Conservation (phyloP, 768 basidiomycete species). For the Butyriboletus loyo region DNA sequence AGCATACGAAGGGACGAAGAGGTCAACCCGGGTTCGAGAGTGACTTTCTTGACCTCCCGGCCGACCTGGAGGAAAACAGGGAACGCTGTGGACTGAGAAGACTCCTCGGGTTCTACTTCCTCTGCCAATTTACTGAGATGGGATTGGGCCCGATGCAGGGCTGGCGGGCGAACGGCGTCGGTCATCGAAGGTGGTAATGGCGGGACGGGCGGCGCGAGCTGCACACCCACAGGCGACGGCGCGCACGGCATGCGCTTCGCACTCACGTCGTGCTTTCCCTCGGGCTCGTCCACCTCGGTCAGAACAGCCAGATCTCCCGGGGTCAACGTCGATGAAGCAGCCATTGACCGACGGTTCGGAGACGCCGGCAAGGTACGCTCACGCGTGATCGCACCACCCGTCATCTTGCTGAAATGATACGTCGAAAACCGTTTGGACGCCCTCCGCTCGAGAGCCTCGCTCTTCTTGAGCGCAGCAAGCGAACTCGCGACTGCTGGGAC, state of each 20-base stretch:
- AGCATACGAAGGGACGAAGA: constrained; percentile 77
- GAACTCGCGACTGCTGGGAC: constrained; percentile 72
- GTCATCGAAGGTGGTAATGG: constrained; percentile 47
- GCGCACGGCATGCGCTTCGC: constrained; percentile 34
- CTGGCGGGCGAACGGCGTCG: constrained; percentile 31
- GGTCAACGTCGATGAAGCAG: constrained; percentile 59
- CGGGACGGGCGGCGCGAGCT: constrained; percentile 39
- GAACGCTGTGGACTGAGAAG: constrained; percentile 33
- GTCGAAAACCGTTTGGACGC: constrained; percentile 96
- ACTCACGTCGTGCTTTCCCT: constrained; percentile 15
- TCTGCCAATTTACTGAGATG: constrained; percentile 18
- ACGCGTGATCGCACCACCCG: constrained; percentile 47
- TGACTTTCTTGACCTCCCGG: constrained; percentile 84
- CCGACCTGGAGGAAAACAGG: constrained; percentile 88
- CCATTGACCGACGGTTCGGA: constrained; percentile 65
- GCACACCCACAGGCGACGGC: constrained; percentile 30
- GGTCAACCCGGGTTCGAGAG: constrained; percentile 65
- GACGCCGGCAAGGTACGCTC: constrained; percentile 47
- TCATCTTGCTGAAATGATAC: constrained; percentile 94
- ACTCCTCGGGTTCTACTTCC: constrained; percentile 21
- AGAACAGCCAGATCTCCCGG: constrained; percentile 70
- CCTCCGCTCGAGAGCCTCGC: constrained; percentile 81
- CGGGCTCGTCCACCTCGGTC: constrained; percentile 64
- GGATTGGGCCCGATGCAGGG: neutral
- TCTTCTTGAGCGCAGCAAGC: constrained; percentile 84